Evolutionary conservation across 768 basidiomycete genomes (phyloP), one percentile per base, ranked within the genome.

Genomic region (Grammothele lineata): DNA sequence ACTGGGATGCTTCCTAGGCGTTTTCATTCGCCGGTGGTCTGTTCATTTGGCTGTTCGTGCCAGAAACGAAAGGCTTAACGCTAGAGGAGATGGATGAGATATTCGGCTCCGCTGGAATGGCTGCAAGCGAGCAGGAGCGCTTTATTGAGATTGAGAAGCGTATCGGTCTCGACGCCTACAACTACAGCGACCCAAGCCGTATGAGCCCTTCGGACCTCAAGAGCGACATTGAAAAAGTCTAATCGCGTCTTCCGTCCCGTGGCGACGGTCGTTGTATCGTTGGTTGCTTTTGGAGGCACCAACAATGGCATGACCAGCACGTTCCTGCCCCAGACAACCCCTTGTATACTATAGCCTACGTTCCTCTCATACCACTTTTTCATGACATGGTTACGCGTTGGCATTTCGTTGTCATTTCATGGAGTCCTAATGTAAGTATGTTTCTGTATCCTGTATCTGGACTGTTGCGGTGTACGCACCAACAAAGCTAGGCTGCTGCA

Each of bases 31-130:
- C 85, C 37, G 86, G 85, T 40, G 81, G 80, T 17, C 46, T 84
- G 15, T 85, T 87, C 64, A 68, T 89, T 57, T 56, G 78, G 55
- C 76, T 83, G 67, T 74, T 82, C 36, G 83, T 83, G 50, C 83
- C 83, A n/a, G 82, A 85, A 66, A 85, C 83, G 14, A 86, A 86
- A 66, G 81, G 79, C 25, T 70, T 85, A 3, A 76, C 79, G 3
- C 70, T 89, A 37, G 87, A 90, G 59, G 85, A 90, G 63, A 85
- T 89, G 78, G 87, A 91, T 63, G 77, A 77, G 23, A 77, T 85
- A 17, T 91, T 91, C 62, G 81, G 83, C 25, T 77, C 77, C 43
- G 68, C 66, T 38, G 77, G 77, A 27, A 65, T 83, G 37, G 80
- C 75, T 1, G 69, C 68, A 10, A 76, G 77, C 15, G 87, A 90